A percentile compares a stretch with the other conserved stretches of the same genome.
Evolutionary conservation across 495 filamentous ascomycete species (phyloP).

Genomic region (Penicillium lividum): DNA sequence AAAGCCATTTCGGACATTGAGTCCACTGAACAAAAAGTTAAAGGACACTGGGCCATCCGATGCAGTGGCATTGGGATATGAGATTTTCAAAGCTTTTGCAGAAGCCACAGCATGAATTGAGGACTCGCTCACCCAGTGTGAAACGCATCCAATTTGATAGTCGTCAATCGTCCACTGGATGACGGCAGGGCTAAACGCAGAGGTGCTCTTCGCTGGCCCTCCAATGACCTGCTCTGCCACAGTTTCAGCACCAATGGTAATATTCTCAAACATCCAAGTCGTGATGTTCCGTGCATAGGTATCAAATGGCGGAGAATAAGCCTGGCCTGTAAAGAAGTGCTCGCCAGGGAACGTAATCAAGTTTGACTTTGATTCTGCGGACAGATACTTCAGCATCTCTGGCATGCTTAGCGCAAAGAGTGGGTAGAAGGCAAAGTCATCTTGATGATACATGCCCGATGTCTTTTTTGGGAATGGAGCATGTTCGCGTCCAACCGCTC

Average conservation of each 20-base stretch:
- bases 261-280: slow-evolving; percentile 37
- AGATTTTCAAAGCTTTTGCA: slow-evolving; percentile 32
- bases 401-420: slow-evolving; percentile 34
- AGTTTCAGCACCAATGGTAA: slow-evolving; percentile 42
- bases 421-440: slow-evolving; percentile 41
- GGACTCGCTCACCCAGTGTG: slow-evolving; percentile 32
- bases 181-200: slow-evolving; percentile 40
- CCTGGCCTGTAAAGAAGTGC: slow-evolving; percentile 33
- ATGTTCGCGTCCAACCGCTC: slow-evolving; percentile 32
- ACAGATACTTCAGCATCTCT: slow-evolving; percentile 28
- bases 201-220: slow-evolving; percentile 33
- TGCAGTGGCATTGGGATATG: slow-evolving; percentile 35
- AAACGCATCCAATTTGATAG: slow-evolving; percentile 22
- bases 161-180: slow-evolving; percentile 40
- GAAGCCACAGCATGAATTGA: slow-evolving; percentile 33
- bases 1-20: slow-evolving; percentile 13
- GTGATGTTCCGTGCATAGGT: slow-evolving; percentile 41
- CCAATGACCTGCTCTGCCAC: slow-evolving; percentile 40
- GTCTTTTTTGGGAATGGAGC: slow-evolving; percentile 26
- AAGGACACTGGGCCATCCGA: slow-evolving; percentile 19
- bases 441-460: slow-evolving; percentile 37
- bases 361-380: slow-evolving; percentile 12
- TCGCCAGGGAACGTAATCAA: slow-evolving; percentile 38
- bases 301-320: slow-evolving; percentile 43
- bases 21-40: slow-evolving; percentile 24